Base-by-base conservation (phyloP, 2,329 filamentous ascomycete species). In the Stachybotrys chlorohalonatus region DNA sequence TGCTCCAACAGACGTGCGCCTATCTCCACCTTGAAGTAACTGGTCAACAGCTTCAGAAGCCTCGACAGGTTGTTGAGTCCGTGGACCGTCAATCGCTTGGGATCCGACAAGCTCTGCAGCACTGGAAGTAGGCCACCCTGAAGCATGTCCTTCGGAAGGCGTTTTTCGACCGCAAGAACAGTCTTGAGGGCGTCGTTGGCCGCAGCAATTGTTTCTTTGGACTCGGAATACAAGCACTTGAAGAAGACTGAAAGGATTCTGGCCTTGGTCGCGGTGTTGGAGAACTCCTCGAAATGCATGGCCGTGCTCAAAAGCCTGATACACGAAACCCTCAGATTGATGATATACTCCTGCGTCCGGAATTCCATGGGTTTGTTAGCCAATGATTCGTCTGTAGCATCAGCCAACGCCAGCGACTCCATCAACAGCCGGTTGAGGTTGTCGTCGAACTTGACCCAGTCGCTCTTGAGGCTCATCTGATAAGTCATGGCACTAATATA, bases 1-100 rank as follows among this genome's bases (percentile, higher is more conserved):
- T 99, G 94, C 59, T 97, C 93, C 9, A 99, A 78, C n/a, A 99
- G 74, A 30, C 94, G 84, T 24, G 90, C 83, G 7, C 94, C 95
- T 53, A 99, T 99, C 68, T 99, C 94, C 1, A 97, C 92, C 72
- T 99, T 99, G 73, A 99, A 99, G 69, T 99, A 99, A 56, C 94
- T 97, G 0, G 93, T 99, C 16, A 99, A 77, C 2, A 99, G 78
- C 59, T 94, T 93, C 57, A 99, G 73, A 1, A 99, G 78, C 46
- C 93, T 85, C 16, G 92, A 92, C 36, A 99, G 76, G 31, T 95
- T 95, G 67, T 97, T 92, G 5, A 99, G 76, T 2, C 92, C 92
- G 63, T 92, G 88, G 0, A 93, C 89, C 17, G 85, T 95, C 17
- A 99, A 76, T 55, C 93, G 86, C 68, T 95, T 90, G 0, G 93